Evolutionary conservation across 768 basidiomycete genomes (phyloP).

Genomic region (Sarcodon sp.): DNA sequence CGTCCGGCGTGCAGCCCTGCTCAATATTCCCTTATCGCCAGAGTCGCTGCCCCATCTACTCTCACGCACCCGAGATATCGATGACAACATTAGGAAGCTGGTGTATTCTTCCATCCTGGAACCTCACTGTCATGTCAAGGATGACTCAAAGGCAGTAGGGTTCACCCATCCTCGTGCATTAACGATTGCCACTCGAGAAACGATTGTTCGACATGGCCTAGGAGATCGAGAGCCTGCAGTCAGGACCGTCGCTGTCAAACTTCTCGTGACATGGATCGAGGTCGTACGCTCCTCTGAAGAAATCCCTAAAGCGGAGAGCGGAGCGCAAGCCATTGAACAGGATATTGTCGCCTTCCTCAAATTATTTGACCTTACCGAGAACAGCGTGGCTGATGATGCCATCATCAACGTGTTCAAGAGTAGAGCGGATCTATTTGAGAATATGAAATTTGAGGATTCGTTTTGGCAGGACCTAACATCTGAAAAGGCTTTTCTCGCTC

Average conservation of each 20-base stretch:
- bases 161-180: conserved; percentile 53
- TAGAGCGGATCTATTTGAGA: conserved; percentile 51
- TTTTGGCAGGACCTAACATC: conserved; percentile 66
- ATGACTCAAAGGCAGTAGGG: conserved; percentile 23
- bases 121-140: conserved; percentile 21
- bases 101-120: conserved; percentile 53
- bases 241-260: conserved; percentile 52
- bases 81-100: conserved; percentile 58
- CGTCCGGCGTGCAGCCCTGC: conserved; percentile 69
- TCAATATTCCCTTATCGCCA: conserved; percentile 50
- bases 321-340: conserved; percentile 12
- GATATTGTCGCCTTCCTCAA: conserved; percentile 34
- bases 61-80: conserved; percentile 68
- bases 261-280: conserved; percentile 72
- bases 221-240: conserved; percentile 76
- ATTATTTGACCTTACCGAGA: conserved; percentile 47
- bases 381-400: conserved; percentile 59
- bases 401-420: conserved; percentile 60
- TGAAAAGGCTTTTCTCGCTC: conserved; percentile 68
- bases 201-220: conserved; percentile 70
- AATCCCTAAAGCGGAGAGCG: conserved; percentile 11
- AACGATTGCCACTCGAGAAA: conserved; percentile 60
- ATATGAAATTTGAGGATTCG: conserved; percentile 55
- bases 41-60: conserved; percentile 56
- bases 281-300: conserved; percentile 31